A percentile compares a stretch with the other conserved stretches of the same genome.
Conservation (phyloP, 2,329 filamentous ascomycete species). For the Chaetoscypha palmicola region DNA sequence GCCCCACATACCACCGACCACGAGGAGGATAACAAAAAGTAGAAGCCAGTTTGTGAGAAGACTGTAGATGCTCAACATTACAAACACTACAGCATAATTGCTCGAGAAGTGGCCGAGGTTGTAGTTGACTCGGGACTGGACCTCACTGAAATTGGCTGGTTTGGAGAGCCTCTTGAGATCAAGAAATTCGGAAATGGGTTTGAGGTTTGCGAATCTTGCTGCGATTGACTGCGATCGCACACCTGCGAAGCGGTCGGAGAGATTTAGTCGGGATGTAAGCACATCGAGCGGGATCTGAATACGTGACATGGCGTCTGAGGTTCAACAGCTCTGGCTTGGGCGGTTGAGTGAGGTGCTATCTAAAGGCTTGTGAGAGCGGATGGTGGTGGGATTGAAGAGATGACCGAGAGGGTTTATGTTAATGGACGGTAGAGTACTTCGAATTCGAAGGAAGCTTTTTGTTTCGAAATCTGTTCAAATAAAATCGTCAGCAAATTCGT, state of each 20-base stretch:
- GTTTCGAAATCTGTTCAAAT: conserved; percentile 25
- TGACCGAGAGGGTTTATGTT: conserved; percentile 6
- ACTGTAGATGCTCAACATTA: conserved; percentile 94
- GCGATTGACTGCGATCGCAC: conserved; percentile 72
- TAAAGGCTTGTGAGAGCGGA: no score
- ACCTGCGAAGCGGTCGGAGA: conserved; percentile 76
- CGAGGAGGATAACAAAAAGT: conserved; percentile 86
- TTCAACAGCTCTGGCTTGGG: no score
- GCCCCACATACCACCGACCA: conserved; percentile 78
- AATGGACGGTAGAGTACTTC: no score
- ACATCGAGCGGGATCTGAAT: conserved; percentile 90
- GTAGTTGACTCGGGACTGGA: conserved; percentile 92
- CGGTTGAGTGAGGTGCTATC: not conserved
- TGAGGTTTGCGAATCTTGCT: conserved; percentile 85
- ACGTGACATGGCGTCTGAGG: conserved; percentile 56
- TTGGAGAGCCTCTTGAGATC: conserved; percentile 95
- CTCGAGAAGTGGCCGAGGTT: conserved; percentile 95
- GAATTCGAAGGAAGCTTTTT: conserved; percentile 5
- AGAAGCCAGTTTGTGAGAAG: conserved; percentile 80
- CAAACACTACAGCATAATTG: conserved; percentile 93
- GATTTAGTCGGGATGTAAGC: conserved; percentile 83
- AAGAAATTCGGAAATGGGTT: conserved; percentile 86
- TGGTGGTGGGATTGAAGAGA: not conserved
- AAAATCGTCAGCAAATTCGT: conserved; percentile 17
- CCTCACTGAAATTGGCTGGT: conserved; percentile 81